These are phyloP conservation scores for Flaveria brownii DNA, from an alignment of 129 eudicot genomes.

Conservation along the genomic window DNA sequence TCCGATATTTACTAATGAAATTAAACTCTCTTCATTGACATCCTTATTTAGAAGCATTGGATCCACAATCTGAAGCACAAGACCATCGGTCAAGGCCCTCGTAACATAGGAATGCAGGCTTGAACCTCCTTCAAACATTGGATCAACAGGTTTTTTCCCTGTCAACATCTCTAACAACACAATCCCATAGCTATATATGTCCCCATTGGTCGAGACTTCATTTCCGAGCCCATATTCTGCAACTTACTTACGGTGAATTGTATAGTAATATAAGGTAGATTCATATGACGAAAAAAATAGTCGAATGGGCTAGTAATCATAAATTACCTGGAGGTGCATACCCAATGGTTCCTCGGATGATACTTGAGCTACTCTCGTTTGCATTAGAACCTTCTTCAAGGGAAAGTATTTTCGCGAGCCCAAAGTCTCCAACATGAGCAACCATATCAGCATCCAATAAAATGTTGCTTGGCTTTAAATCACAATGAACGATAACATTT, in stretches of 20 bases:
- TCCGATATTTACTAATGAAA: too few species aligned
- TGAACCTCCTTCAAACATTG: too few species aligned
- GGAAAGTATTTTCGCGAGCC: constrained; percentile 31
- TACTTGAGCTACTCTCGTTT: constrained; percentile 17
- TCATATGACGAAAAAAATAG: neutral
- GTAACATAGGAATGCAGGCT: too few species aligned
- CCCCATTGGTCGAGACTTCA: constrained; percentile 36
- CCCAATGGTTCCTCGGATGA: constrained; percentile 35
- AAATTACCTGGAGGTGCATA: constrained; percentile 35
- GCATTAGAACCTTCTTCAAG: constrained; percentile 6
- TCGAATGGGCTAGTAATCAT: neutral
- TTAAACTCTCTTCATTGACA: too few species aligned
- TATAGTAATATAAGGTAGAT: neutral
- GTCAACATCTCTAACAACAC: constrained; percentile 40
- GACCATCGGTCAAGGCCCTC: too few species aligned
- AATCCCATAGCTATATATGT: constrained; percentile 46
- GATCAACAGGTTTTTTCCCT: constrained; percentile 6
- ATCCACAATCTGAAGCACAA: too few species aligned
- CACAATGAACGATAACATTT: constrained; percentile 36
- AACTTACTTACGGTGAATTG: neutral
- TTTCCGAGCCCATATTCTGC: constrained; percentile 47
- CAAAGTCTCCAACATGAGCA: constrained; percentile 34
- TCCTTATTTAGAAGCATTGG: too few species aligned
- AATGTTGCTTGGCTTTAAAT: constrained; percentile 42
- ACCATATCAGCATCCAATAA: constrained; percentile 43